Evolutionary conservation across 257 asterid genomes (phyloP).

Genomic region (Rubia yunnanensis): DNA sequence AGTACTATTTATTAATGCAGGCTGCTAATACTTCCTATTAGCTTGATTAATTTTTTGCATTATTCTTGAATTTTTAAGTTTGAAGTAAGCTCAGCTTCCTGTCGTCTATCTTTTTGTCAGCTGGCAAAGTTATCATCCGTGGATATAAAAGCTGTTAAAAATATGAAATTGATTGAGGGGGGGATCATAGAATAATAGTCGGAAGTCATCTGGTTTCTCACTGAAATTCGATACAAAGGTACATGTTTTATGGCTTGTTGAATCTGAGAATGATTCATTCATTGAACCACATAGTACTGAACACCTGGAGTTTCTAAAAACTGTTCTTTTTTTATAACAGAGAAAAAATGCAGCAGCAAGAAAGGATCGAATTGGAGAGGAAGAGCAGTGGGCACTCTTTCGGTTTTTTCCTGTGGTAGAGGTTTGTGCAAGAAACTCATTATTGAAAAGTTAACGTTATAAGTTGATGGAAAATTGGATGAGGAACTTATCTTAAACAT

Average conservation of each 20-base stretch:
- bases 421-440: conserved; percentile 29
- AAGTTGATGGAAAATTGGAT: too few relatives aligned
- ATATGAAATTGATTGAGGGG: conserved; percentile 80
- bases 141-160: conserved; percentile 81
- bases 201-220: conserved; percentile 65
- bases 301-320: conserved; percentile 26
- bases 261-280: not conserved
- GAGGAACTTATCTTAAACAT: too few relatives aligned
- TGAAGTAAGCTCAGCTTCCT: conserved; percentile 13
- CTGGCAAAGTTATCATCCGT: conserved; percentile 75
- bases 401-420: conserved; percentile 89
- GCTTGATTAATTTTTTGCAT: not conserved
- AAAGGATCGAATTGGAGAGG: conserved; percentile 80
- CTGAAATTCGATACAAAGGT: conserved; percentile 96
- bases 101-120: conserved; percentile 31
- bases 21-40: too few relatives aligned
- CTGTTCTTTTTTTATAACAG: conserved; percentile 42
- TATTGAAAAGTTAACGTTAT: not conserved
- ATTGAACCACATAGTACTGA: conserved; percentile 5
- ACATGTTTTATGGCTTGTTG: conserved; percentile 5
- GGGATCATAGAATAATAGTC: conserved; percentile 44
- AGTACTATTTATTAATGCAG: not conserved
- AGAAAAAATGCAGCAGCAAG: conserved; percentile 72
- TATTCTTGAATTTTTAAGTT: not conserved
- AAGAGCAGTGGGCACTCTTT: conserved; percentile 82